A percentile compares a stretch with the other conserved stretches of the same genome.
Evolutionary conservation across 805 yeast species (phyloP).

Genomic region (Candida nemodendra): DNA sequence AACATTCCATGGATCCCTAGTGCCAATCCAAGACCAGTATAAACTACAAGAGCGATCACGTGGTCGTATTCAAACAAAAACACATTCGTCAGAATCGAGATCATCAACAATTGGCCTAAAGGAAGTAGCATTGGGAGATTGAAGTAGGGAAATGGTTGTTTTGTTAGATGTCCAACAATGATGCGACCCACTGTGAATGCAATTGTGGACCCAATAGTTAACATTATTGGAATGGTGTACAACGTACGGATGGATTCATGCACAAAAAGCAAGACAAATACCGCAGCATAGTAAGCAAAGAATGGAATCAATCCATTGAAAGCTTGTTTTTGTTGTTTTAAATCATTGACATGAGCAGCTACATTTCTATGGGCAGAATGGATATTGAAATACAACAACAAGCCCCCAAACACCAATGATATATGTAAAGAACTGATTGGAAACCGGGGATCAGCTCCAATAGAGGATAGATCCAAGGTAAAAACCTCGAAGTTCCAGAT

Average conservation of each 20-base stretch:
- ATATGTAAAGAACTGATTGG: constrained; percentile 41
- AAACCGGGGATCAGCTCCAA: constrained; percentile 28
- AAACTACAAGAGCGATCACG: constrained; percentile 51
- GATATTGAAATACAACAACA: constrained; percentile 62
- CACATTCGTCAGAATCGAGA: constrained; percentile 35
- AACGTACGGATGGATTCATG: constrained; percentile 50
- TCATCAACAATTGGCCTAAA: constrained; percentile 41
- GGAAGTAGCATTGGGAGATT: constrained; percentile 75
- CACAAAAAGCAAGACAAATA: constrained; percentile 45
- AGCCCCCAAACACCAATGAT: constrained; percentile 50
- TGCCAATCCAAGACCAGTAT: constrained; percentile 68
- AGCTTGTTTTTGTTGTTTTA: constrained; percentile 37
- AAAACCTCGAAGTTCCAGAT: constrained; percentile 53
- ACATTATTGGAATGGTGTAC: constrained; percentile 53
- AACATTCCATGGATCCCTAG: constrained; percentile 68
- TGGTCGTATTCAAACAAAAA: constrained; percentile 39
- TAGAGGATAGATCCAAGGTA: constrained; percentile 37
- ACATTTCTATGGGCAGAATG: constrained; percentile 66
- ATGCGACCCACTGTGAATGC: constrained; percentile 92
- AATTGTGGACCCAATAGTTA: constrained; percentile 70
- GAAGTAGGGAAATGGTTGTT: constrained; percentile 69
- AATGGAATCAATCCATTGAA: constrained; percentile 66
- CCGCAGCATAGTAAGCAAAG: constrained; percentile 48
- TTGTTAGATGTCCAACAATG: constrained; percentile 81
- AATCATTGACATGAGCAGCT: constrained; percentile 35